phyloP scores from a whole-genome alignment of 2,329 filamentous ascomycete genomes.

The Claviceps monticola region DNA sequence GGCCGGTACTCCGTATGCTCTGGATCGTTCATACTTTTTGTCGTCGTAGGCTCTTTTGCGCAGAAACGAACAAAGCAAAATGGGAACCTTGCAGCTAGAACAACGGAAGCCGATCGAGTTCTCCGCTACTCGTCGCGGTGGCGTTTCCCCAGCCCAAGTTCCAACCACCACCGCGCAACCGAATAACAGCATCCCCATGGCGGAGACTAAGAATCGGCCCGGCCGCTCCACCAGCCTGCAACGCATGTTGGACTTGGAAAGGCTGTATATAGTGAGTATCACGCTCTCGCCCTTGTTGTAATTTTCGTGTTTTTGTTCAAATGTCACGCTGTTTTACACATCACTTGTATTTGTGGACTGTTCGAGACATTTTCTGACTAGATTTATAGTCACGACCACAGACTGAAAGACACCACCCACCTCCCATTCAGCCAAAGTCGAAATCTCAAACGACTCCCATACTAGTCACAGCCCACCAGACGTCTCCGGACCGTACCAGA shows the following conservation, averaged over 20 bases:
- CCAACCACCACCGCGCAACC: not conserved
- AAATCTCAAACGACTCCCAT: not conserved
- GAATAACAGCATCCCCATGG: constrained; percentile 2
- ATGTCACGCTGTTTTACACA: too few species aligned
- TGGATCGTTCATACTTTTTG: not conserved
- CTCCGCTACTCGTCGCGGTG: not conserved
- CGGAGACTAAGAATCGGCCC: constrained; percentile 7
- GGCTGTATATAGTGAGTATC: constrained; percentile 38
- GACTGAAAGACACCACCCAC: constrained; percentile 11
- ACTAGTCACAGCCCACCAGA: not conserved
- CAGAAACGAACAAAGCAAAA: not conserved
- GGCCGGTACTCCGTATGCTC: not conserved
- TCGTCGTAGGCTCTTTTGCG: not conserved
- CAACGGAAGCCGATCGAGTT: too few species aligned
- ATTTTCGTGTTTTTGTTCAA: not conserved
- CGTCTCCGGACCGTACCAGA: constrained; percentile 5
- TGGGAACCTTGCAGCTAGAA: not conserved
- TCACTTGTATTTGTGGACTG: not conserved
- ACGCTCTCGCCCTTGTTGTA: not conserved
- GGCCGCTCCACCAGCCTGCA: constrained; percentile 35
- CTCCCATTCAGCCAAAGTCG: constrained; percentile 1
- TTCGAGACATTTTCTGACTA: not conserved
- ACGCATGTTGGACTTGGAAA: constrained; percentile 46
- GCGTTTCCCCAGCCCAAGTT: not conserved
- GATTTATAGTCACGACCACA: constrained; percentile 4